Base-by-base conservation (phyloP, 2,329 filamentous ascomycete genomes). In the Aureobasidium leucospermi region DNA sequence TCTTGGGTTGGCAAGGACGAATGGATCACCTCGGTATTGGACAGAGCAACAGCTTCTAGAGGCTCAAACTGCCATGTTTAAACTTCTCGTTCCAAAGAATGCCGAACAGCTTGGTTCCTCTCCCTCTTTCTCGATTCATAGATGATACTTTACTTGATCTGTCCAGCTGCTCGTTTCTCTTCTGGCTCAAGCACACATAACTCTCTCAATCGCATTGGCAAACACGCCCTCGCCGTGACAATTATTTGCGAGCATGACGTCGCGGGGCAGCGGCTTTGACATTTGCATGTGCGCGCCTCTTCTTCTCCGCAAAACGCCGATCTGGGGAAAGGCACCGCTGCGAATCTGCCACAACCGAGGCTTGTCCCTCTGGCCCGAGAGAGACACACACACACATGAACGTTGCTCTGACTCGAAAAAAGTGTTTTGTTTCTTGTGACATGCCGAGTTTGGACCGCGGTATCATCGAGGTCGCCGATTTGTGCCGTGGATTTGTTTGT, bases 1-100 rank as follows among this genome's bases (percentile, higher is more conserved):
- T 43, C 51, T 43, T n/a, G 32, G 36, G 34, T 45, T 55, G 38
- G 51, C 16, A 8, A 5, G 58, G 58, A 55, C 58, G 58, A 60
- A 60, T 60, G 58, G 58, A 60, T 43, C 42, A 47, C 55, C 55
- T 58, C 55, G 55, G 55, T 58, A 58, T 48, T 49, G 15, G 13
- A 34, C 9, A 10, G 6, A 23, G 23, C 23, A 23, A 23, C 23
- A 23, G 23, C 23, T 10, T 5, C 29, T 8, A 48, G 7, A 28
- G 34, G 29, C 16, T 29, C 10, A 36, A 49, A 49, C 46, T 49
- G 46, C 46, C 45, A 32, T n/a, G n/a, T 47, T 28, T 29, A 36
- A 6, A 49, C 34, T 31, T 19, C 29, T 34, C 31, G 31, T 36
- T 9, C 46, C 29, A 2, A 19, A 48, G 23, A 23, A 23, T 23